A percentile compares a stretch with the other conserved stretches of the same genome.
Conservation (phyloP, 495 filamentous ascomycete species). For the Neurospora intermedia region DNA sequence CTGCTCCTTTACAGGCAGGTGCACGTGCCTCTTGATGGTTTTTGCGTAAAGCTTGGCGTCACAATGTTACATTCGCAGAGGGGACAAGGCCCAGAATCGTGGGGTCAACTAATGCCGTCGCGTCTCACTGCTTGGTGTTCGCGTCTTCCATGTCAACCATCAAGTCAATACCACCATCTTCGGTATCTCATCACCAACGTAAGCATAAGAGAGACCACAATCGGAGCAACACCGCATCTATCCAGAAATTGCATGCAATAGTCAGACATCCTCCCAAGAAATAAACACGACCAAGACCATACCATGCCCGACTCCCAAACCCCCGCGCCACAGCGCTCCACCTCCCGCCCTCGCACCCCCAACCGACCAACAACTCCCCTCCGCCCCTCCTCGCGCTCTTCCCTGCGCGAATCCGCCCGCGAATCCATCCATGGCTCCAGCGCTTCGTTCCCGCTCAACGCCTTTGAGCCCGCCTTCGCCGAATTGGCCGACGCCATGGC, state of each 20-base stretch:
- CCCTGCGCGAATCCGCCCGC: constrained; percentile 57
- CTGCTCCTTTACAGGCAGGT: background rate
- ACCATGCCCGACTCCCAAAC: background rate
- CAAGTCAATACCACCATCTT: background rate
- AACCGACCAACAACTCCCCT: constrained; percentile 90
- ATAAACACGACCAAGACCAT: background rate
- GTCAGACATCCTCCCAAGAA: background rate
- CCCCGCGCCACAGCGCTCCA: constrained; percentile 29
- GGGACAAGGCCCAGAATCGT: background rate
- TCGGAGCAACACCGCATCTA: background rate
- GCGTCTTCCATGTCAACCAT: background rate
- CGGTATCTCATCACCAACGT: background rate
- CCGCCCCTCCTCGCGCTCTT: constrained; percentile 81
- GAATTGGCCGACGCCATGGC: constrained; percentile 91
- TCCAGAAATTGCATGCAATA: background rate
- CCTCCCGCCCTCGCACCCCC: constrained; percentile 32
- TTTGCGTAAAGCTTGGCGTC: background rate
- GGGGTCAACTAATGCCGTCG: background rate
- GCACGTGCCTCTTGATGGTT: background rate
- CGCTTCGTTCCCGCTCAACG: constrained; percentile 63
- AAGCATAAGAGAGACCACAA: background rate
- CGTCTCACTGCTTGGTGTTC: background rate
- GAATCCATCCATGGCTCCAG: constrained; percentile 42
- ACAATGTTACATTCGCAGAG: background rate
- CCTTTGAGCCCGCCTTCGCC: constrained; percentile 78